These are phyloP conservation scores for Acanthamoeba culbertsoni DNA, from an alignment of 208 protist genomes.

Conservation along the genomic window DNA sequence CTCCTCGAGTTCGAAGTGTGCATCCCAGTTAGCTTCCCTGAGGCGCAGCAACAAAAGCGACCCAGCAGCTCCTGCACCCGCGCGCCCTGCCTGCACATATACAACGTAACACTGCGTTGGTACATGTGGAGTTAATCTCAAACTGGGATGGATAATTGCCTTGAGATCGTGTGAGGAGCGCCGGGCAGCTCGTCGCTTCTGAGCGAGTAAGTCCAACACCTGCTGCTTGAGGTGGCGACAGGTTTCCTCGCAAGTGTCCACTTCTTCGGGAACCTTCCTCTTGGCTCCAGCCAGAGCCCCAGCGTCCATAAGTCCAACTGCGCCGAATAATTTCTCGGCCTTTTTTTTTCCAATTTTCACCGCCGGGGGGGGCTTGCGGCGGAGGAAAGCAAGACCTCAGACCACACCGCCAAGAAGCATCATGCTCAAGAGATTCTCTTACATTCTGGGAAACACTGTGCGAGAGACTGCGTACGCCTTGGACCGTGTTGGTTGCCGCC, in stretches of 20 bases:
- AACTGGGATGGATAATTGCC: no score
- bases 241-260: neutral
- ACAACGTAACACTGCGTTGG: no score
- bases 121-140: no score
- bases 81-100: neutral
- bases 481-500: constrained; percentile 6
- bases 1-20: neutral
- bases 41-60: constrained; percentile 1
- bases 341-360: neutral
- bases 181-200: neutral
- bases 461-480: constrained; percentile 32
- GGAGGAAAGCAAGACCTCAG: neutral
- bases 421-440: constrained; percentile 5
- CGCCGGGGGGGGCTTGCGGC: neutral
- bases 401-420: neutral
- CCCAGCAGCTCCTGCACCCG: neutral
- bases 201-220: neutral
- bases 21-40: neutral
- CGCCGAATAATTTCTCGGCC: neutral
- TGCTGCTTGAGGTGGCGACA: neutral
- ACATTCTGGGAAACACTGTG: neutral
- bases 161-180: neutral
- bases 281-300: neutral
- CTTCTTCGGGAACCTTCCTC: neutral
- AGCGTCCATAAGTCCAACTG: neutral